A percentile compares a stretch with the other conserved stretches of the same genome.
Evolutionary conservation across 805 yeast genomes (phyloP).

Genomic region (Scheffersomyces coipomensis): DNA sequence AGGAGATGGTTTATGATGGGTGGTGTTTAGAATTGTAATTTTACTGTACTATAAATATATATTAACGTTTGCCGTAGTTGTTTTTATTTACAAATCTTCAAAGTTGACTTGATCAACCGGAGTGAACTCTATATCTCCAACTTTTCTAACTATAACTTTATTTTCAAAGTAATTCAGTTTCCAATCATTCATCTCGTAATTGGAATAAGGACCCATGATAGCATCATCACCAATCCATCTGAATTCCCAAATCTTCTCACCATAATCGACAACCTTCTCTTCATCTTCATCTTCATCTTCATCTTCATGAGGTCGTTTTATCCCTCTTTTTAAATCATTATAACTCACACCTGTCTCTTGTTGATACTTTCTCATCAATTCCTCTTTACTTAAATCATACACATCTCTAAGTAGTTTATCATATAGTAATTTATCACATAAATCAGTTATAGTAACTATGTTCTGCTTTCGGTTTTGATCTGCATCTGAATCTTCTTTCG

Average conservation of each 20-base stretch:
- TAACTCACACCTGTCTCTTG: constrained; percentile 22
- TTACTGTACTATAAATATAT: neutral
- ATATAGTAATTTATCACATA: constrained; percentile 43
- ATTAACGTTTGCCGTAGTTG: neutral
- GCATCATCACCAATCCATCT: constrained; percentile 37
- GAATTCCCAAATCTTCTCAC: constrained; percentile 37
- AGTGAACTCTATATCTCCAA: constrained; percentile 20
- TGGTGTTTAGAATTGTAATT: neutral
- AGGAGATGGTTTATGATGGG: constrained; percentile 10
- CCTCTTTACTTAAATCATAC: constrained; percentile 58
- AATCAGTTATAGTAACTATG: constrained; percentile 45
- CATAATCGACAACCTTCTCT: constrained; percentile 21
- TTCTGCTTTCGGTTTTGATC: constrained; percentile 17
- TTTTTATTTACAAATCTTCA: constrained; percentile 2
- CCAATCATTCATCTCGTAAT: constrained; percentile 59
- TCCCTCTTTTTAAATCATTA: constrained; percentile 13
- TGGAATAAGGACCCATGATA: constrained; percentile 49
- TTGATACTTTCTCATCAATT: constrained; percentile 38
- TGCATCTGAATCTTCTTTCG: constrained; percentile 10
- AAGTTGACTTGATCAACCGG: constrained; percentile 24
- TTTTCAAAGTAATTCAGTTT: constrained; percentile 46
- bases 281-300: constrained; percentile 15
- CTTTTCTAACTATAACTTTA: constrained; percentile 40
- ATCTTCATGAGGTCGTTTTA: constrained; percentile 15
- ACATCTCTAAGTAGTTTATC: constrained; percentile 39